phyloP scores from a whole-genome alignment of 768 basidiomycete species.

The Wakefieldia striispora region DNA sequence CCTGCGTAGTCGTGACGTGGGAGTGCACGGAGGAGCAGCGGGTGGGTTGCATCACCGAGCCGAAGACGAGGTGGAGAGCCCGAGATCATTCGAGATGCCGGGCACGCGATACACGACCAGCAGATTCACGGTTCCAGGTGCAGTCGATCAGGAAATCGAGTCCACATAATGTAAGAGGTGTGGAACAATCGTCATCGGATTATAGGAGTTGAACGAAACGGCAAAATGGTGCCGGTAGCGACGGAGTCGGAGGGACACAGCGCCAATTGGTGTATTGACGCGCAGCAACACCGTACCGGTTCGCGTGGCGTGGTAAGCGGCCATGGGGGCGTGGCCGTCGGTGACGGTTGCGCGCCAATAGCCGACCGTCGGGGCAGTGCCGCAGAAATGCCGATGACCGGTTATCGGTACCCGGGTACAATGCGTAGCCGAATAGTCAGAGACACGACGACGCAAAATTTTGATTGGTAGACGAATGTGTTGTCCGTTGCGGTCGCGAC shows the following conservation, averaged over 20 bases:
- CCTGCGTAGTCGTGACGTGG: slow-evolving; percentile 36
- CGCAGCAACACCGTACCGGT: slow-evolving; percentile 5
- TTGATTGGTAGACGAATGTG: neutral
- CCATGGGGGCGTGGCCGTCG: neutral
- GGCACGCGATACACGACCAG: slow-evolving; percentile 1
- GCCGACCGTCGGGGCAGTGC: slow-evolving; percentile 16
- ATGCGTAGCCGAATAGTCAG: slow-evolving; percentile 10
- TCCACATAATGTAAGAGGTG: neutral
- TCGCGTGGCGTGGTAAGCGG: neutral
- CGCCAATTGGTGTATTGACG: slow-evolving; percentile 14
- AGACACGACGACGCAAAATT: neutral
- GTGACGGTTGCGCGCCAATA: slow-evolving; percentile 3
- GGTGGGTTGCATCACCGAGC: slow-evolving; percentile 13
- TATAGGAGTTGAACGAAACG: neutral
- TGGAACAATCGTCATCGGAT: neutral
- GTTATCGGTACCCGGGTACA: slow-evolving; percentile 11
- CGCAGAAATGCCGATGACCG: neutral
- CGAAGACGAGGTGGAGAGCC: slow-evolving; percentile 1
- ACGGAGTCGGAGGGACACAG: neutral
- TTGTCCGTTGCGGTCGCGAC: slow-evolving; percentile 1
- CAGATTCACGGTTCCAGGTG: neutral
- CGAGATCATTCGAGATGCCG: slow-evolving; percentile 1
- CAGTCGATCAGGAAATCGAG: neutral
- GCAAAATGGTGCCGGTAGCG: slow-evolving; percentile 2
- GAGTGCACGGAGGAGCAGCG: slow-evolving; percentile 6